Evolutionary conservation across 257 asterid genomes (phyloP), one percentile per base, ranked within the genome.

Genomic region (Salvia rosmarinus): DNA sequence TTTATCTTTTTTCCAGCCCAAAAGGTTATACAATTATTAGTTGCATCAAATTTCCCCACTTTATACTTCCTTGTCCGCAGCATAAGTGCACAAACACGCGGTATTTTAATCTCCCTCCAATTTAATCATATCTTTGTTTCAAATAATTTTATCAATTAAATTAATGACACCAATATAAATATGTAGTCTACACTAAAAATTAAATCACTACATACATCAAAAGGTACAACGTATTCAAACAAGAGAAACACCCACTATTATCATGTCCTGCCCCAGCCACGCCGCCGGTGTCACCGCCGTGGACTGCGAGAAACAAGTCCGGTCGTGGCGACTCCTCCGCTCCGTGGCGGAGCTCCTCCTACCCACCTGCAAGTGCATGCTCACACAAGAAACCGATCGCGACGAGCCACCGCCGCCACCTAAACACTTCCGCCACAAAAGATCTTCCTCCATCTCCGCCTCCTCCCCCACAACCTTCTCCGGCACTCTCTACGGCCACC

Each of bases 241-340:
- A 0, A 57, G 13, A 16, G 13, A 39, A 19, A 30, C 40, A 2
- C 32, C 32, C 57, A 13, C 13, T 34, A 76, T 32, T 73, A 64
- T 64, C 28, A 70, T 70, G 56, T 70, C 80, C 17, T 54, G 52
- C 20, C 64, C 40, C 42, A 46, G 62, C 46, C 67, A 21, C 67
- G 25, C 72, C 65, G 16, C 73, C 73, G 74, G 68, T 1, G 81
- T 74, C 64, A 82, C 90, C 70, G 46, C 84, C 75, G 89, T 87
- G 1, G 89, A 87, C 73, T 87, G 94, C 71, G 79, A 87, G 58
- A 87, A 87, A 11, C 94, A 87, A 75, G 91, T 87, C 73, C 76
- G 84, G 16, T 87, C 94, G 1, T 87, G 94, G 94, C 73, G 88
- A 78, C 88, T 87, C 77, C 89, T 87, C 77, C 90, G 91, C 40